phyloP scores from a whole-genome alignment of 164 flowering plant genomes.

The Saururus chinensis region DNA sequence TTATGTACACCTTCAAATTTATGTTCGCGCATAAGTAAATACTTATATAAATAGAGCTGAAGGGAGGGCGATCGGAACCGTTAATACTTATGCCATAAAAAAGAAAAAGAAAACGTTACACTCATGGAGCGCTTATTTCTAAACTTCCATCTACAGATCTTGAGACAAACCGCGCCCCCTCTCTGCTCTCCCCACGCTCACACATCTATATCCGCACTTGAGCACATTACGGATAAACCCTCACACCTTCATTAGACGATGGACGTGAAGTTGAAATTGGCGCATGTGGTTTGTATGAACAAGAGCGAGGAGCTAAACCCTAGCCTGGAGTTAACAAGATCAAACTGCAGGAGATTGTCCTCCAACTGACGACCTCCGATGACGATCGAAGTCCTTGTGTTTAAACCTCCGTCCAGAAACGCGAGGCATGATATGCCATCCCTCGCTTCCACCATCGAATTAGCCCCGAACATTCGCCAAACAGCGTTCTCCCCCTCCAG shows the following conservation, averaged over 20 bases:
- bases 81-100: neutral
- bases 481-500: conserved; percentile 12
- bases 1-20: too few species aligned
- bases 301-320: conserved; percentile 26
- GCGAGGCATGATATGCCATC: conserved; percentile 26
- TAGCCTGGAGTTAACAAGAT: conserved; percentile 22
- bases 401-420: conserved; percentile 27
- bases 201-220: neutral
- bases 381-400: conserved; percentile 25
- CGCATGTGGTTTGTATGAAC: conserved; percentile 20
- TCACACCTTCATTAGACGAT: neutral
- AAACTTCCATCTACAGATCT: neutral
- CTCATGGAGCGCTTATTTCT: neutral
- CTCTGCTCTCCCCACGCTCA: neutral
- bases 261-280: conserved; percentile 31
- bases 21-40: too few species aligned
- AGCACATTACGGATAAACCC: neutral
- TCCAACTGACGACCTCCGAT: conserved; percentile 11
- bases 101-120: neutral
- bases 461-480: conserved; percentile 30
- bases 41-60: neutral
- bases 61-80: neutral
- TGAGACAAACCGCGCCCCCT: neutral
- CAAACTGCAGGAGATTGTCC: conserved; percentile 26
- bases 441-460: conserved; percentile 30